Conservation (phyloP, 2,329 filamentous ascomycete genomes). For the Juglanconis sp. region DNA sequence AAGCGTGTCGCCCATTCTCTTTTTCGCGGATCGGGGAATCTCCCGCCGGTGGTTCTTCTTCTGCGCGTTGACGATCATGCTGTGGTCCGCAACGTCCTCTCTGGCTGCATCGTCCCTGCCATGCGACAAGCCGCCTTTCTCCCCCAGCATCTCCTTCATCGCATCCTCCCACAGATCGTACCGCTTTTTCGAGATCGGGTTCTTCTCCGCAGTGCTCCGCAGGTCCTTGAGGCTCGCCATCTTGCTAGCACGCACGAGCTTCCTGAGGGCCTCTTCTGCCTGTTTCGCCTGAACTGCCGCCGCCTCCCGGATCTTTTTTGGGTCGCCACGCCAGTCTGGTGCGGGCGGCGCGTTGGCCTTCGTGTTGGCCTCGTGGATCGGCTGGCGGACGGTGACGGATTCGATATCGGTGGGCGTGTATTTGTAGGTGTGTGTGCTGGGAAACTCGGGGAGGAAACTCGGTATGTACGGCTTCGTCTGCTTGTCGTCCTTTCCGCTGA, state of each 20-base stretch:
- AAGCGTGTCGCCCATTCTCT: slow-evolving; percentile 28
- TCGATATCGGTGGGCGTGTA: slow-evolving; percentile 49
- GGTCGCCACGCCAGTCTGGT: slow-evolving; percentile 39
- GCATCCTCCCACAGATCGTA: slow-evolving; percentile 60
- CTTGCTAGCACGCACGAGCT: slow-evolving; percentile 60
- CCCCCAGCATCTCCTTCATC: slow-evolving; percentile 54
- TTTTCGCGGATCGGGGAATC: slow-evolving; percentile 43
- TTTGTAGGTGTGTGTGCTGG: slow-evolving; percentile 62
- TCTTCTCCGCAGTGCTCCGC: slow-evolving; percentile 51
- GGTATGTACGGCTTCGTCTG: slow-evolving; percentile 56
- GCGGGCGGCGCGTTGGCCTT: slow-evolving; percentile 17
- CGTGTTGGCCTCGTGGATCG: slow-evolving; percentile 22
- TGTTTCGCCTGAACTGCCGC: slow-evolving; percentile 59
- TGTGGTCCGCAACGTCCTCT: slow-evolving; percentile 57
- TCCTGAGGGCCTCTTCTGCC: slow-evolving; percentile 58
- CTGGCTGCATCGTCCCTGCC: slow-evolving; percentile 22
- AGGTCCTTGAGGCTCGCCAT: slow-evolving; percentile 64
- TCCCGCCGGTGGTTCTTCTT: slow-evolving; percentile 51
- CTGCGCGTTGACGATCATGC: slow-evolving; percentile 62
- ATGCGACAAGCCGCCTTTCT: slow-evolving; percentile 16
- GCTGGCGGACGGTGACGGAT: slow-evolving; percentile 27
- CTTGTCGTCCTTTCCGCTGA: slow-evolving; percentile 58
- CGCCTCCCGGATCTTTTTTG: slow-evolving; percentile 57
- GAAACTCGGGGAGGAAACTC: slow-evolving; percentile 56
- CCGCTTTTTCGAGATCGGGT: slow-evolving; percentile 50